These are phyloP conservation scores for Chrysopogon serrulatus DNA, from an alignment of 176 grass and related monocot species.

Conservation along the genomic window DNA sequence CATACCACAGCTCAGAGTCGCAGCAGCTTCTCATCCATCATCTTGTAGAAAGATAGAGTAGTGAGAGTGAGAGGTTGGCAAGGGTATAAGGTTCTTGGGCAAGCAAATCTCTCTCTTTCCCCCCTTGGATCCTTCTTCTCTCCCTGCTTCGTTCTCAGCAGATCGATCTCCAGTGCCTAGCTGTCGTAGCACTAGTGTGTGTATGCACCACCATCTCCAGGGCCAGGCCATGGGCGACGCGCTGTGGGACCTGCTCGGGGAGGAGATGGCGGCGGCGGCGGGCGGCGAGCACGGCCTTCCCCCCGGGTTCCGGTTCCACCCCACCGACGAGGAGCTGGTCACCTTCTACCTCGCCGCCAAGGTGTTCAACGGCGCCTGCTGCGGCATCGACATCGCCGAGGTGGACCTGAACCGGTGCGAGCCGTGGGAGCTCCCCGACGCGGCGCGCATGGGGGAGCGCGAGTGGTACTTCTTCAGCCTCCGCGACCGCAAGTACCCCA, in stretches of 20 bases:
- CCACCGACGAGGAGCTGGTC: conserved; percentile 92
- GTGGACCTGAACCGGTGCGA: conserved; percentile 96
- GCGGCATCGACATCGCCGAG: conserved; percentile 72
- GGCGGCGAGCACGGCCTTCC: conserved; percentile 72
- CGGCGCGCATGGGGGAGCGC: conserved; percentile 82
- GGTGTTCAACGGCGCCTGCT: conserved; percentile 91
- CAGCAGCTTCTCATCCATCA: background rate
- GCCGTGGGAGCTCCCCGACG: conserved; percentile 91
- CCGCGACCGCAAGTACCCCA: conserved; percentile 94
- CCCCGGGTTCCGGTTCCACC: conserved; percentile 94
- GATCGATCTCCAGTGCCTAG: background rate
- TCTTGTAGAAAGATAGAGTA: background rate
- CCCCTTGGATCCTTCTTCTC: background rate
- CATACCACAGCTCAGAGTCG: conserved; percentile 14
- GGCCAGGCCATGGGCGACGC: conserved; percentile 54
- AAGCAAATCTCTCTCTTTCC: background rate
- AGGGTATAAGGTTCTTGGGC: background rate
- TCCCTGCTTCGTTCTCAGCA: background rate
- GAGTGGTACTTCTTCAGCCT: conserved; percentile 99
- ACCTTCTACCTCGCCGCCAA: conserved; percentile 94
- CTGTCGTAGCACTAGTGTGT: background rate
- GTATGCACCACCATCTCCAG: background rate
- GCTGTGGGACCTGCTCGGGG: conserved; percentile 70
- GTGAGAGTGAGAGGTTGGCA: background rate
- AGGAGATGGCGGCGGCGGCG: conserved; percentile 52